These are phyloP conservation scores for Chytriomyces confervae DNA, from an alignment of 192 early-diverging fungal species.

Conservation along the genomic window DNA sequence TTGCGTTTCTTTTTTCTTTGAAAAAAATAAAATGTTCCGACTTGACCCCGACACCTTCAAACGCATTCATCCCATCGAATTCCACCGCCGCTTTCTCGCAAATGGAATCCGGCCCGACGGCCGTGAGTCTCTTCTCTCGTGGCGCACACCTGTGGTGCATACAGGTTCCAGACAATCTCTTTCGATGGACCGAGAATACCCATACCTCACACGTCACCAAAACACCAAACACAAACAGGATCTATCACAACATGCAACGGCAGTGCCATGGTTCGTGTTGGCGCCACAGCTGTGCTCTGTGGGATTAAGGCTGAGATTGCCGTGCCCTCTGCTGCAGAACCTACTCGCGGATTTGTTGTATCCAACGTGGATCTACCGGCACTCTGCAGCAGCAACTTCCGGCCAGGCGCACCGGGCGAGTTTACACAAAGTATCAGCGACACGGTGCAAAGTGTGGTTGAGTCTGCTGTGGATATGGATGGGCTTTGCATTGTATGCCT, in stretches of 20 bases:
- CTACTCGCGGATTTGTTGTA: constrained; percentile 82
- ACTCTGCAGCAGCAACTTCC: constrained; percentile 85
- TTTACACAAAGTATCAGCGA: constrained; percentile 83
- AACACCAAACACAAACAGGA: too few relatives aligned
- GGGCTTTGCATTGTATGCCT: background rate
- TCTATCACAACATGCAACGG: constrained; percentile 82
- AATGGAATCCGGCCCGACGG: constrained; percentile 85
- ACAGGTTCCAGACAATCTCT: constrained; percentile 41
- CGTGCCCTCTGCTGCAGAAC: constrained; percentile 71
- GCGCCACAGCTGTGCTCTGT: constrained; percentile 88
- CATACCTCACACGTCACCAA: background rate
- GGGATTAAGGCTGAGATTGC: constrained; percentile 95
- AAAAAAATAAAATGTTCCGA: constrained; percentile 18
- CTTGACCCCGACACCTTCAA: constrained; percentile 75
- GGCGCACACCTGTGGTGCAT: constrained; percentile 71
- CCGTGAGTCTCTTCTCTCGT: constrained; percentile 63
- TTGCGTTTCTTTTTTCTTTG: too few relatives aligned
- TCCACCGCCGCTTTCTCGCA: constrained; percentile 79
- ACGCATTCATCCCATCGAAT: constrained; percentile 87
- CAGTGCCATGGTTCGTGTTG: constrained; percentile 84
- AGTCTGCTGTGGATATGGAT: constrained; percentile 34
- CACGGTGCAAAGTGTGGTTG: constrained; percentile 72
- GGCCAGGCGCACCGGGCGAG: constrained; percentile 82
- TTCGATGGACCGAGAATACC: background rate
- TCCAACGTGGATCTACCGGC: constrained; percentile 92